Conservation (phyloP, 2,329 filamentous ascomycete genomes). For the Trichoderma hamatum region DNA sequence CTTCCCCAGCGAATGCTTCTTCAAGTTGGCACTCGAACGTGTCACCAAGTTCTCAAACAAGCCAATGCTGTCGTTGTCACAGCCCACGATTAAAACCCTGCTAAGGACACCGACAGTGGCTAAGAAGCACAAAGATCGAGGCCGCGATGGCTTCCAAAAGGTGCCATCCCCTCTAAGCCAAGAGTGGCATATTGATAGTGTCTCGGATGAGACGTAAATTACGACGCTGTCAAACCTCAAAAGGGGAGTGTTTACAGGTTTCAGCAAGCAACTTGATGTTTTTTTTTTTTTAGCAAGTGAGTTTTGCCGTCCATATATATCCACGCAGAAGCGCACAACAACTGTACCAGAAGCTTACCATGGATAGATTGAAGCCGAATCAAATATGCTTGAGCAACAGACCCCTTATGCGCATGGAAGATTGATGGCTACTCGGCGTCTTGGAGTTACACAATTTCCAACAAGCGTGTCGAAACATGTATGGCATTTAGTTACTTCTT, state of each 20-base stretch:
- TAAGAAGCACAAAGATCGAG: not conserved
- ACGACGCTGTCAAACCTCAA: not conserved
- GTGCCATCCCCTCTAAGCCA: not conserved
- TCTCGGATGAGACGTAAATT: not conserved
- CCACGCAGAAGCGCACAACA: not conserved
- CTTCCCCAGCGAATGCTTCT: slow-evolving; percentile 33
- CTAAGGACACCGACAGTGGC: not conserved
- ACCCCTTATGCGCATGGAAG: too few species aligned
- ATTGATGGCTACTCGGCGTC: too few species aligned
- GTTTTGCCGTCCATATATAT: not conserved
- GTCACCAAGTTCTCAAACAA: not conserved
- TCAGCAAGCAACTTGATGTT: too few species aligned
- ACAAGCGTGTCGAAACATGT: not conserved
- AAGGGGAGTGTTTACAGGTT: too few species aligned
- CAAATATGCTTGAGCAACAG: too few species aligned
- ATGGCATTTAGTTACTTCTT: not conserved
- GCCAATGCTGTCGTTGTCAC: not conserved
- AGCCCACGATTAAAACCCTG: not conserved
- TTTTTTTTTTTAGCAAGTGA: not conserved
- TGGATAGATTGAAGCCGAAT: too few species aligned
- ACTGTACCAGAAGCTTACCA: not conserved
- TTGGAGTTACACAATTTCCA: not conserved
- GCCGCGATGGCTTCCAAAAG: not conserved
- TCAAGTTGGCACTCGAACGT: slow-evolving; percentile 12
- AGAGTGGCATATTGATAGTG: not conserved